Conservation (phyloP, 805 yeast genomes). For the Yarrowia yakushimensis region DNA sequence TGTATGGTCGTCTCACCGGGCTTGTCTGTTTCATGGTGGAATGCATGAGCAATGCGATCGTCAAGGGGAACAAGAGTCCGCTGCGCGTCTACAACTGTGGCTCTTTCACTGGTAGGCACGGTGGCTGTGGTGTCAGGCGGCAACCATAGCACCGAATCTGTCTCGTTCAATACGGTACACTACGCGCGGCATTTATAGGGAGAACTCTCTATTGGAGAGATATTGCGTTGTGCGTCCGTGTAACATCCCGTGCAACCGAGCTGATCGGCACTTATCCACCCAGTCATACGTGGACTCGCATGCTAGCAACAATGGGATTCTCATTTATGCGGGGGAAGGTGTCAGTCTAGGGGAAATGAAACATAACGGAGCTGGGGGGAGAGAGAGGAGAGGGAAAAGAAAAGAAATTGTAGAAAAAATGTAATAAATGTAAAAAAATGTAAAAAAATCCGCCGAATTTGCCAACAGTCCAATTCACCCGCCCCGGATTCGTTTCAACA, state of each 20-base stretch:
- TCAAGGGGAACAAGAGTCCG: constrained; percentile 12
- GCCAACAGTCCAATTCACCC: not conserved
- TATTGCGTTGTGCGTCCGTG: not conserved
- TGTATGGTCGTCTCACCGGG: not conserved
- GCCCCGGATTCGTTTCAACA: not conserved
- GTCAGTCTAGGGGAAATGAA: constrained; percentile 17
- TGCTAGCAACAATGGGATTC: constrained; percentile 19
- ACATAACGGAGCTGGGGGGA: not conserved
- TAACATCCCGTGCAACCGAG: not conserved
- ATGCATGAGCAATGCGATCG: constrained; percentile 17
- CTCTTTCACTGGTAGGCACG: not conserved
- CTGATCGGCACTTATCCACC: constrained; percentile 14
- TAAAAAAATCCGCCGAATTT: not conserved
- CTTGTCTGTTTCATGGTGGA: constrained; percentile 23
- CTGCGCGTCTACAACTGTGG: not conserved
- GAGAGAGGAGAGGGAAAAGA: no score
- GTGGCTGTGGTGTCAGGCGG: no score
- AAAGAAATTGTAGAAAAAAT: no score
- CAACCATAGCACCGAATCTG: no score
- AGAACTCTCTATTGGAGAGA: no score
- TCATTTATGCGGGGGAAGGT: constrained; percentile 2
- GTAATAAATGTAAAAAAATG: not conserved
- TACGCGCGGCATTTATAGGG: no score
- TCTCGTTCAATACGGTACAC: no score
- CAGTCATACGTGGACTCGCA: constrained; percentile 12